Evolutionary conservation across 371 early-diverging fungal species (phyloP).

Genomic region (Dentiscutata heterogama): DNA sequence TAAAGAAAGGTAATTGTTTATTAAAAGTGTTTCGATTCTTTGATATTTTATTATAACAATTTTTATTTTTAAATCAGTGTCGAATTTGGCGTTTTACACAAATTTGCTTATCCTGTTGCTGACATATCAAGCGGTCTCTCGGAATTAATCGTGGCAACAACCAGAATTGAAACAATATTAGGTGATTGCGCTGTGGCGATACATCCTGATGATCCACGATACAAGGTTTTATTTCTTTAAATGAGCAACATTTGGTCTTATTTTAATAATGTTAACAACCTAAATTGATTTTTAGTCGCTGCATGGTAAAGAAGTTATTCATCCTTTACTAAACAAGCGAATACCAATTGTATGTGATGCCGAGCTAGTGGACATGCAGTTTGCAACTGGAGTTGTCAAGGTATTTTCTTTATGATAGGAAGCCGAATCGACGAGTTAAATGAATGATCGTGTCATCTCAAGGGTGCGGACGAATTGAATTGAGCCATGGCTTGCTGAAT

Average conservation of each 20-base stretch:
- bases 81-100: constrained; percentile 82
- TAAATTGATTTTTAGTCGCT: constrained; percentile 64
- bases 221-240: constrained; percentile 57
- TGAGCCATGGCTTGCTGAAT: background rate
- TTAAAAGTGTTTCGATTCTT: constrained; percentile 3
- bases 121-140: constrained; percentile 71
- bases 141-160: constrained; percentile 97
- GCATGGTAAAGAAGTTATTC: constrained; percentile 92
- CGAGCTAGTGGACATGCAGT: constrained; percentile 94
- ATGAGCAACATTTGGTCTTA: background rate
- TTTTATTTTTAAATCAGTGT: constrained; percentile 62
- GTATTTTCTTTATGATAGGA: constrained; percentile 48
- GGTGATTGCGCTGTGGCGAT: constrained; percentile 99
- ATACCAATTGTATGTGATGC: constrained; percentile 96
- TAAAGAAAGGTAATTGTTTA: constrained; percentile 70
- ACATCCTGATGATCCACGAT: constrained; percentile 87
- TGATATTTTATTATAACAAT: background rate
- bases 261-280: background rate
- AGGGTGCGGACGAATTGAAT: too few relatives aligned
- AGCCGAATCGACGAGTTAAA: background rate
- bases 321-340: constrained; percentile 94
- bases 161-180: constrained; percentile 99
- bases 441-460: too few relatives aligned
- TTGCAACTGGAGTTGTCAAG: constrained; percentile 99
- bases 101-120: constrained; percentile 72